Evolutionary conservation across 2,329 filamentous ascomycete species (phyloP), one percentile per base, ranked within the genome.

Genomic region (Talaromyces rugulosus): DNA sequence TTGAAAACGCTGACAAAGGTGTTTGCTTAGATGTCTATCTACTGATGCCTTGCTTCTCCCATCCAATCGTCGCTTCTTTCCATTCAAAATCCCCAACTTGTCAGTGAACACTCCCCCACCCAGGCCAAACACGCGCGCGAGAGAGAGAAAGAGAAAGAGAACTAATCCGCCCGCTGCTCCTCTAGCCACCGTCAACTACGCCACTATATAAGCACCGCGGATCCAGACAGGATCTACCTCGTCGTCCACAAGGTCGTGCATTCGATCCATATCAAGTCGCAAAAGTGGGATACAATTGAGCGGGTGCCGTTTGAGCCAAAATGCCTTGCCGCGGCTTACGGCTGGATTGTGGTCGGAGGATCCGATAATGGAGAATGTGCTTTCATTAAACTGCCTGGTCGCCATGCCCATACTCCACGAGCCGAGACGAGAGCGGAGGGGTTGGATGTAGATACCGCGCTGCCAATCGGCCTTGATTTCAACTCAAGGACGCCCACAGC

Each of bases 271-370:
- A 87, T 89, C 62, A 84, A 78, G 63, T 87, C 85, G 67, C 86
- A 82, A 74, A 89, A 87, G 81, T 88, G 86, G 78, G 90, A 89
- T 77, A 89, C 85, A 64, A 86, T 91, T 74, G 91, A 86, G 58
- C 81, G 87, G 33, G 81, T 93, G 67, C 87, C 82, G 67, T 95
- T 88, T 57, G 82, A 86, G 62, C 84, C 93, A n/a, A 86, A 91
- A 77, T 98, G 94, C 75, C 85, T 97, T 6, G 89, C 91, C n/a
- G 90, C 91, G 7, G 89, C 87, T 59, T 85, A 90, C 69, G 92
- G 92, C 58, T 98, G 91, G 89, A 84, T 98, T 42, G 96, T 91
- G 69, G 91, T 93, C 54, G 95, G 94, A 54, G 94, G 94, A 47
- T 82, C 83, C 63, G 89, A 96, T 69, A 86, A 87, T 66, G 95